Evolutionary conservation across 73 alveolate species (phyloP).

Genomic region (Durusdinium trenchii): DNA sequence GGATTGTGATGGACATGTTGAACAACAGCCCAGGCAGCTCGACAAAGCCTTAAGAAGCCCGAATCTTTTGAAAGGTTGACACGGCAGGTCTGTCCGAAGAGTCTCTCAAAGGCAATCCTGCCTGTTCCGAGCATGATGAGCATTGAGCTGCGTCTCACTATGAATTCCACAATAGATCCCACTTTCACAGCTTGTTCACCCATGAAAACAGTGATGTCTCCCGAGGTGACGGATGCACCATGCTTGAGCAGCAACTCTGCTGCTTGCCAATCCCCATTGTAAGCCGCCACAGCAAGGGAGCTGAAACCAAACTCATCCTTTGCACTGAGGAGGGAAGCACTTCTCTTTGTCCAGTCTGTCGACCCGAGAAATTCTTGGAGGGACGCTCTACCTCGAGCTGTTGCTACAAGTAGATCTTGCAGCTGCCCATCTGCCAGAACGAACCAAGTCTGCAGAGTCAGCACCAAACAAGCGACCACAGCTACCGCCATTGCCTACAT

Average conservation of each 20-base stretch:
- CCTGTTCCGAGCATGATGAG: conserved; percentile 74
- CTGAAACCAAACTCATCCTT: conserved; percentile 72
- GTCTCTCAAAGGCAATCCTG: too few species aligned
- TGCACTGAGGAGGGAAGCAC: background rate
- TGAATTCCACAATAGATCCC: conserved; percentile 43
- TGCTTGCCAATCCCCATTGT: background rate
- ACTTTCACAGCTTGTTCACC: background rate
- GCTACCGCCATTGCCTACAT: too few species aligned
- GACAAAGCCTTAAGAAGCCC: too few species aligned
- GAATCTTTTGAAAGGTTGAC: background rate
- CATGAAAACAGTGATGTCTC: conserved; percentile 17
- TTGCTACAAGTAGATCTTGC: conserved; percentile 55
- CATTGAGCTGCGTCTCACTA: conserved; percentile 46
- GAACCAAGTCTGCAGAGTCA: background rate
- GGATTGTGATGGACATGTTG: too few species aligned
- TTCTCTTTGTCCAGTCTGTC: background rate
- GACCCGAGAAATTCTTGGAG: background rate
- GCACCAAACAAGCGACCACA: background rate
- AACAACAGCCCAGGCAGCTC: too few species aligned
- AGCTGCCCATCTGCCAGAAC: background rate
- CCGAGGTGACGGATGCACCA: background rate
- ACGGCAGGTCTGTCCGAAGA: background rate
- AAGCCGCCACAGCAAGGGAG: conserved; percentile 52
- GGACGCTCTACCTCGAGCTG: conserved; percentile 25
- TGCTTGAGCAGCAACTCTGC: conserved; percentile 40